Evolutionary conservation across 2,329 filamentous ascomycete genomes (phyloP).

Genomic region (Beauveria sp.): DNA sequence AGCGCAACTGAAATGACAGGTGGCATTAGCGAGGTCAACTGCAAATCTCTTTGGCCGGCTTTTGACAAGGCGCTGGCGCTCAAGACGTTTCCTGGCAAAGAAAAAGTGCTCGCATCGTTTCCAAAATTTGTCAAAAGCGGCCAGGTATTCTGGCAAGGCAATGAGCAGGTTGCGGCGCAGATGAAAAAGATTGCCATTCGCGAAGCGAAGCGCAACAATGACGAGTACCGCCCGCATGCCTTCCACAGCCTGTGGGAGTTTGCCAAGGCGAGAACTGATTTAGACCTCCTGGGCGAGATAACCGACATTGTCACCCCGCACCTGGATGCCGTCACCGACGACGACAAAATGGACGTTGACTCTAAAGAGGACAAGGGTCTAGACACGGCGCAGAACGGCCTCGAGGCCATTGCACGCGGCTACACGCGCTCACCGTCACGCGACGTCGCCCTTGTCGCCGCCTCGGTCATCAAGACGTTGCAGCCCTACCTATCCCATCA

Average conservation of each 20-base stretch:
- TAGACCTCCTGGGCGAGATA: conserved; percentile 63
- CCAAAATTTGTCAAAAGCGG: conserved; percentile 67
- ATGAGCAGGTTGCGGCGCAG: conserved; percentile 47
- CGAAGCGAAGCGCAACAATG: conserved; percentile 88
- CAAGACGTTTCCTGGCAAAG: conserved; percentile 91
- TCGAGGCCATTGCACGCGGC: conserved; percentile 43
- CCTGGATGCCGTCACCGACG: conserved; percentile 49
- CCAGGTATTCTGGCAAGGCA: conserved; percentile 47
- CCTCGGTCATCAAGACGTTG: conserved; percentile 31
- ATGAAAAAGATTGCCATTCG: conserved; percentile 75
- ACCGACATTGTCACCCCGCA: conserved; percentile 54
- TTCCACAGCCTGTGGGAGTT: conserved; percentile 67
- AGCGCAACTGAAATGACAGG: conserved; percentile 48
- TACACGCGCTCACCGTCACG: conserved; percentile 36
- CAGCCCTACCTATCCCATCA: conserved; percentile 31
- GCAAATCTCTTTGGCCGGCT: conserved; percentile 68
- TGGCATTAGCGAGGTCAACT: conserved; percentile 51
- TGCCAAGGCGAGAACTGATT: conserved; percentile 56
- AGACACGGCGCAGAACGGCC: conserved; percentile 38
- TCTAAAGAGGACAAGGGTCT: conserved; percentile 37
- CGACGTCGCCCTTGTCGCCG: conserved; percentile 29
- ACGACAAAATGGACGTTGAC: conserved; percentile 65
- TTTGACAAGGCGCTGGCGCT: conserved; percentile 74
- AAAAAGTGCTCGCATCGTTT: conserved; percentile 72
- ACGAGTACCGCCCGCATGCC: conserved; percentile 70